A percentile compares a stretch with the other conserved stretches of the same genome.
These are phyloP conservation scores for Penicillium antarcticum DNA, from an alignment of 495 filamentous ascomycete species.

Conservation along the genomic window DNA sequence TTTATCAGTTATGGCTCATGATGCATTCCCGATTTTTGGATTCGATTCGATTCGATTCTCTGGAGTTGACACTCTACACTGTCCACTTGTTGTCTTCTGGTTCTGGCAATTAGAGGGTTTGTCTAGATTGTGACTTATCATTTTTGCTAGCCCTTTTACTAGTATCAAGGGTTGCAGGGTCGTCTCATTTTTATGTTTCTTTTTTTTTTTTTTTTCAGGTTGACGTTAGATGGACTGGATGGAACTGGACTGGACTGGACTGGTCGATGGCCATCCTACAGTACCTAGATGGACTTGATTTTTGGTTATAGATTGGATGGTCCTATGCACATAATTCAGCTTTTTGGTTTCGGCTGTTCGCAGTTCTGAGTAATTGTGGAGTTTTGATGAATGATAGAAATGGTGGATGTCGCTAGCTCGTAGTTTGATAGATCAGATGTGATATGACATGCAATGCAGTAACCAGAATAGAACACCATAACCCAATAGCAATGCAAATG, in stretches of 20 bases:
- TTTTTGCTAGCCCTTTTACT: no score
- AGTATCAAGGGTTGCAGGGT: no score
- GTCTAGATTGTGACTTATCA: not conserved
- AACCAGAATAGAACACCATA: not conserved
- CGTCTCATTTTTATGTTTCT: no score
- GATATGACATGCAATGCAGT: not conserved
- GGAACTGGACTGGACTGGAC: not conserved
- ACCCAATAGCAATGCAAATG: not conserved
- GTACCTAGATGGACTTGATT: no score
- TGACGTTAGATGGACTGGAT: not conserved
- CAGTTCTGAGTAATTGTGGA: no score
- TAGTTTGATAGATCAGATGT: not conserved
- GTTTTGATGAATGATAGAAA: no score
- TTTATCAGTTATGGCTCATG: not conserved
- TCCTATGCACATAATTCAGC: slow-evolving; percentile 2
- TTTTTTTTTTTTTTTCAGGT: not conserved
- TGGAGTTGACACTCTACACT: no score
- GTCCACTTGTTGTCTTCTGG: not conserved
- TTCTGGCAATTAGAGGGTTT: not conserved
- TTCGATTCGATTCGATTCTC: no score
- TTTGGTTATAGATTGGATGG: not conserved
- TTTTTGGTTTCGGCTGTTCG: not conserved
- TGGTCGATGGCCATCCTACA: not conserved
- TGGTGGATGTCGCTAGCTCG: not conserved
- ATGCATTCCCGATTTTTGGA: slow-evolving; percentile 2